Evolutionary conservation across 768 basidiomycete genomes (phyloP), one percentile per base, ranked within the genome.

Genomic region (Kondoa subrosea): DNA sequence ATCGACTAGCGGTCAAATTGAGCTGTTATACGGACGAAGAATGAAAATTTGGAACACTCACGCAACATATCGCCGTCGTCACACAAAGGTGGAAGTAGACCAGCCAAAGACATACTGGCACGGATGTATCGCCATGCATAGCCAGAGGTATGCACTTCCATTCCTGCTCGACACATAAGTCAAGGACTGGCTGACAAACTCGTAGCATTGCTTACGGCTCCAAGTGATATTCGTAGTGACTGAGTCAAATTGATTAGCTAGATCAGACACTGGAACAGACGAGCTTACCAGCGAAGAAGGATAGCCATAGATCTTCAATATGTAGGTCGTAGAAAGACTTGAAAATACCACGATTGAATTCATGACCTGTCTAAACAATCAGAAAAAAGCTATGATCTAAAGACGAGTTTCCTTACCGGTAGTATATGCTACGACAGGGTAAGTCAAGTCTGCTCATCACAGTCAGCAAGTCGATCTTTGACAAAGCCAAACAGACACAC

Each of bases 71-170:
- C 86, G 1, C 95, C 95, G 71, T 92, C 87, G 73, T 97, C 91
- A 71, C 90, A 93, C 8, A 99, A 78, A 0, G 95, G 95, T 2
- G 95, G 95, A 3, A 99, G 80, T 60, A 99, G 81, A 72, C 95
- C 95, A 60, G 92, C 92, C 71, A 99, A 78, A 0, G 92, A 89
- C 95, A 99, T 99, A 0, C 92, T 96, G 21, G 91, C 95, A 66
- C 89, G 87, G 66, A 89, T 88, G 75, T 85, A 89, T 72, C 91
- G 82, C 93, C 93, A 99, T 15, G 95, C 93, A 79, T 96, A 97
- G n/a, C 95, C 95, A 15, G 89, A 89, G 72, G 92, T 88, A 74
- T 99, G 95, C 57, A 97, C 86, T 74, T 97, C 91, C 91, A 97
- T 97, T 8, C 85, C n/a, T n/a, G n/a, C n/a, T n/a, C n/a, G n/a